Evolutionary conservation across 1,284 basidiomycete species (phyloP), one percentile per base, ranked within the genome.

Genomic region (Leccinum subfulvum): DNA sequence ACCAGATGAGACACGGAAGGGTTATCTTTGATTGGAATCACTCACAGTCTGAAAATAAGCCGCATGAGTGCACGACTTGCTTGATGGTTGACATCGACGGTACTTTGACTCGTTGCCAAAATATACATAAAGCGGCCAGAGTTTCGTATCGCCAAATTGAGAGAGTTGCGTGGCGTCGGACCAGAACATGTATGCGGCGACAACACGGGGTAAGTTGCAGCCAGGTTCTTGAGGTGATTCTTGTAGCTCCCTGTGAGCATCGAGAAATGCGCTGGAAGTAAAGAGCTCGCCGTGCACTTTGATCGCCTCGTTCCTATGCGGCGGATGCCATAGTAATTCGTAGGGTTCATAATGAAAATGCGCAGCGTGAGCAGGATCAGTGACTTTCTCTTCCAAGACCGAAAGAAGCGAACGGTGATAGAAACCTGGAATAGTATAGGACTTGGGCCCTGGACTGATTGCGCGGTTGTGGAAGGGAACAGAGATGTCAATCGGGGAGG

Each of bases 41-140:
- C 59, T 47, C 11, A 60, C 59, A 11, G 14, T 14, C 39, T 47
- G 26, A 3, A 60, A 55, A 55, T 60, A 60, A 30, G 52, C 52
- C 26, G 52, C 52, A 28, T 53, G 52, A 28, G 16, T 10, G 5
- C 52, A 53, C 21, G 49, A 23, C 49, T 51, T 51, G 21, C 49
- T 53, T 18, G 52, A 55, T 13, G 53, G 53, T 35, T 35, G 30
- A 35, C 30, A 21, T 55, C 18, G 53, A 55, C 30, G 30, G 2
- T 55, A 35, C 18, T 55, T 55, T 0, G 28, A 55, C 18, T 35
- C 53, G 33, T 55, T 55, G 11, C 53, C 53, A 21, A 55, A 55
- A 4, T 55, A 35, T 35, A 35, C n/a, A 55, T 55, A 55, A 0
- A 35, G 53, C n/a, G 53, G 53, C 30, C 53, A 55, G 30, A 55